Evolutionary conservation across 192 early-diverging fungal species (phyloP).

Genomic region (Diversispora eburnea): DNA sequence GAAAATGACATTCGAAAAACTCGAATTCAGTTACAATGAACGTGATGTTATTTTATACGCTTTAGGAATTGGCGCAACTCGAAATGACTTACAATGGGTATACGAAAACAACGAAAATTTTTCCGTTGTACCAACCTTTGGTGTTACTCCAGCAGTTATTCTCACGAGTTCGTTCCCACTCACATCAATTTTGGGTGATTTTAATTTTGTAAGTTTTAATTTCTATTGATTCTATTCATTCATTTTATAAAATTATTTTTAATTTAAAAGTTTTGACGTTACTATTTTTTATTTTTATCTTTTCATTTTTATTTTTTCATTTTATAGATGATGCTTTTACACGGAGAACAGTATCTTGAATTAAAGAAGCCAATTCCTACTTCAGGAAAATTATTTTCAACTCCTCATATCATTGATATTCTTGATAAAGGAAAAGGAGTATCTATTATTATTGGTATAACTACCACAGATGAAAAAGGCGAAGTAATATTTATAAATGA

Average conservation of each 20-base stretch:
- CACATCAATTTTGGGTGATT: constrained; percentile 68
- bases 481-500: constrained; percentile 82
- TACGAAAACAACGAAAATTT: constrained; percentile 91
- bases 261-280: not conserved
- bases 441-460: constrained; percentile 76
- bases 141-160: constrained; percentile 66
- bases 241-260: not conserved
- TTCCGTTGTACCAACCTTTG: constrained; percentile 86
- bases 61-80: constrained; percentile 88
- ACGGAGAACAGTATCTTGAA: constrained; percentile 96
- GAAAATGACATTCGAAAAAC: constrained; percentile 48
- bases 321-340: constrained; percentile 91
- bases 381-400: constrained; percentile 72
- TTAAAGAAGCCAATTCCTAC: constrained; percentile 85
- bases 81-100: constrained; percentile 80
- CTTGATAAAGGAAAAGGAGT: constrained; percentile 97
- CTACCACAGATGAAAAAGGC: constrained; percentile 69
- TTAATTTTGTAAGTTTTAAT: constrained; percentile 57
- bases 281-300: not conserved
- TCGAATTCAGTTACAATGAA: constrained; percentile 72
- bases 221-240: not conserved
- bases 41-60: constrained; percentile 93
- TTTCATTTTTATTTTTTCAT: constrained; percentile 33
- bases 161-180: constrained; percentile 60
- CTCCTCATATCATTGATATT: constrained; percentile 81